phyloP scores from a whole-genome alignment of 495 filamentous ascomycete species.

The Immersiella caudata region DNA sequence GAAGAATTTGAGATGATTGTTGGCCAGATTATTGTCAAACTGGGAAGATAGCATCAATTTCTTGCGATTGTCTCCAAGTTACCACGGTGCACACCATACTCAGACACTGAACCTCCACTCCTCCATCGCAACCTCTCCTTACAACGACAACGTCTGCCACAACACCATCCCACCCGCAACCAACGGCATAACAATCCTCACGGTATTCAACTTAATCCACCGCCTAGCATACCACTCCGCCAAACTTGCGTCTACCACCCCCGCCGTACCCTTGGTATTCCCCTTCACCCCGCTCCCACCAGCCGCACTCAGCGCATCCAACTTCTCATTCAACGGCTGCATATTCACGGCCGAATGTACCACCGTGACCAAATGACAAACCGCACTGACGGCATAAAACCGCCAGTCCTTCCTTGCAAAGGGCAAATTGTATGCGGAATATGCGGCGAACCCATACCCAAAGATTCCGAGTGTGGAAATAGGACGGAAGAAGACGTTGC shows the following conservation, averaged over 20 bases:
- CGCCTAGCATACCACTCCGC: conserved; percentile 43
- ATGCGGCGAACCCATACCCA: conserved; percentile 44
- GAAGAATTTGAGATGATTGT: too few relatives aligned
- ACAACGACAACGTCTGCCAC: conserved; percentile 32
- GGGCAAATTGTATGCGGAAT: conserved; percentile 1
- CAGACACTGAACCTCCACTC: too few relatives aligned
- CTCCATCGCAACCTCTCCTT: not conserved
- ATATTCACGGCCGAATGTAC: conserved; percentile 53
- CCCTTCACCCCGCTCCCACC: conserved; percentile 28
- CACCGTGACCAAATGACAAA: conserved; percentile 48
- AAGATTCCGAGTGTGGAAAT: conserved; percentile 52
- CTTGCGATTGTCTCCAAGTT: too few relatives aligned
- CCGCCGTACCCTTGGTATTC: too few relatives aligned
- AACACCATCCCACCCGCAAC: conserved; percentile 47
- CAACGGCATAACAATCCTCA: conserved; percentile 44
- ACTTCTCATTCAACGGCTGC: conserved; percentile 53
- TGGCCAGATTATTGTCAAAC: too few relatives aligned
- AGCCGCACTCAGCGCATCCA: conserved; percentile 37
- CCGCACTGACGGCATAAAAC: conserved; percentile 41
- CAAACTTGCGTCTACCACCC: conserved; percentile 34
- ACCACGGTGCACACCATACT: too few relatives aligned
- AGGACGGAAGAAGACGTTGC: conserved; percentile 53
- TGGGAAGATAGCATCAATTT: too few relatives aligned
- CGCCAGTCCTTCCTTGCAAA: conserved; percentile 42
- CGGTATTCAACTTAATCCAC: conserved; percentile 43